Evolutionary conservation across 495 filamentous ascomycete species (phyloP).

Genomic region (Mytilinidion resinicola): DNA sequence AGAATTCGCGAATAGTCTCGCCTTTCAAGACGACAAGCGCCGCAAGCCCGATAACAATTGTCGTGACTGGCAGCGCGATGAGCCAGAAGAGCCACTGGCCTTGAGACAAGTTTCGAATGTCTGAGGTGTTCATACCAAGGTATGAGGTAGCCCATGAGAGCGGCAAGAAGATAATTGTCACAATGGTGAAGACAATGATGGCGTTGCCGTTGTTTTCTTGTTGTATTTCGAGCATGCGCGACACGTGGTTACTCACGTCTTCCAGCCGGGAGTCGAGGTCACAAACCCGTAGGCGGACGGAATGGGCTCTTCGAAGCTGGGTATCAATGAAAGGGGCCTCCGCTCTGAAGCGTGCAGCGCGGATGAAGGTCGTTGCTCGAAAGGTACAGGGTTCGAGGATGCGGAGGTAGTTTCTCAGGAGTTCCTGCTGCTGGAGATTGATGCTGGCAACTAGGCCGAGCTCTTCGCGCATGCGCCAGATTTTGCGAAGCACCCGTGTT

Average conservation of each 20-base stretch:
- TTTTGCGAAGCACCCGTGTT: not conserved
- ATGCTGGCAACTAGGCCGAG: not conserved
- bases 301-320: not conserved
- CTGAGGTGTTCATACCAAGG: slow-evolving; percentile 32
- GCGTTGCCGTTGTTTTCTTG: slow-evolving; percentile 4
- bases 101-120: slow-evolving; percentile 7
- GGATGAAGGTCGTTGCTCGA: not conserved
- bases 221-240: not conserved
- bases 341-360: not conserved
- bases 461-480: slow-evolving; percentile 3
- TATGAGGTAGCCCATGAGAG: slow-evolving; percentile 34
- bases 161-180: slow-evolving; percentile 40
- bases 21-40: slow-evolving; percentile 1
- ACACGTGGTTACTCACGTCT: not conserved
- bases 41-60: slow-evolving; percentile 5
- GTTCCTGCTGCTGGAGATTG: not conserved
- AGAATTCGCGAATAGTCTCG: not conserved
- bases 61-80: slow-evolving; percentile 16
- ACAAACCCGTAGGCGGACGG: not conserved
- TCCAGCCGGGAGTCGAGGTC: slow-evolving; percentile 1
- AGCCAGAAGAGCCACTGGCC: slow-evolving; percentile 16
- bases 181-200: slow-evolving; percentile 2
- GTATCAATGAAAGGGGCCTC: slow-evolving; percentile 1
- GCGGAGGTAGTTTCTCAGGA: slow-evolving; percentile 1
- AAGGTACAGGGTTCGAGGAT: slow-evolving; percentile 1